These are phyloP conservation scores for Bryopsis sp. DNA, from an alignment of 139 green algal genomes.

Conservation along the genomic window DNA sequence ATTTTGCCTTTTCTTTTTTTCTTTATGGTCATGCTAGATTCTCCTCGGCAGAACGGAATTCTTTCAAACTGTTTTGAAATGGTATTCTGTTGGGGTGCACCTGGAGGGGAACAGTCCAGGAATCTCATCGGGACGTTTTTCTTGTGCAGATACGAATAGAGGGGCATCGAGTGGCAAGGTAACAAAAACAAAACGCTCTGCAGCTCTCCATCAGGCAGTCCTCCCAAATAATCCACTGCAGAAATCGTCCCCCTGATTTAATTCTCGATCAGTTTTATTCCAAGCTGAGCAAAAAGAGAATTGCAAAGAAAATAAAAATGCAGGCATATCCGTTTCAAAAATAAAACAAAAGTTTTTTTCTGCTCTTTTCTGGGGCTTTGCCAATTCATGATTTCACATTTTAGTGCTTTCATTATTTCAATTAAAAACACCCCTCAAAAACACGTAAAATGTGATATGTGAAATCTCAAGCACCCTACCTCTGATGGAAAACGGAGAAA, in stretches of 20 bases:
- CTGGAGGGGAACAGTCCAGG: slow-evolving; percentile 45
- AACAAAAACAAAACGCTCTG: slow-evolving; percentile 39
- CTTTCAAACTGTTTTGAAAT: background rate
- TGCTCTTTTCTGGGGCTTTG: too few relatives aligned
- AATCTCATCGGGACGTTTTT: slow-evolving; percentile 32
- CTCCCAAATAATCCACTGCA: background rate
- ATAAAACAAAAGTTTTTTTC: background rate
- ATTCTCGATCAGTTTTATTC: background rate
- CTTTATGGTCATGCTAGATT: too few relatives aligned
- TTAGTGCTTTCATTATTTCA: too few relatives aligned
- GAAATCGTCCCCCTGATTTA: background rate
- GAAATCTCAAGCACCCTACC: too few relatives aligned
- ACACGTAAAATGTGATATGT: background rate
- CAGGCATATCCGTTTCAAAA: background rate
- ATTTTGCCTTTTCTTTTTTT: too few relatives aligned
- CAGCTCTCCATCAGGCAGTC: background rate
- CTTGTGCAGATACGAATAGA: slow-evolving; percentile 38
- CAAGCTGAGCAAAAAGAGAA: too few relatives aligned
- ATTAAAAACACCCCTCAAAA: background rate
- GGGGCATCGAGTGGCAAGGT: slow-evolving; percentile 44
- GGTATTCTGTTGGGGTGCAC: slow-evolving; percentile 9
- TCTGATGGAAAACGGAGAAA: too few relatives aligned
- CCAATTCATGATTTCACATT: too few relatives aligned
- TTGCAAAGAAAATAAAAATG: too few relatives aligned
- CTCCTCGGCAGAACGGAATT: too few relatives aligned